Base-by-base conservation (phyloP, 306 rosid genomes). In the Albizia julibrissin region DNA sequence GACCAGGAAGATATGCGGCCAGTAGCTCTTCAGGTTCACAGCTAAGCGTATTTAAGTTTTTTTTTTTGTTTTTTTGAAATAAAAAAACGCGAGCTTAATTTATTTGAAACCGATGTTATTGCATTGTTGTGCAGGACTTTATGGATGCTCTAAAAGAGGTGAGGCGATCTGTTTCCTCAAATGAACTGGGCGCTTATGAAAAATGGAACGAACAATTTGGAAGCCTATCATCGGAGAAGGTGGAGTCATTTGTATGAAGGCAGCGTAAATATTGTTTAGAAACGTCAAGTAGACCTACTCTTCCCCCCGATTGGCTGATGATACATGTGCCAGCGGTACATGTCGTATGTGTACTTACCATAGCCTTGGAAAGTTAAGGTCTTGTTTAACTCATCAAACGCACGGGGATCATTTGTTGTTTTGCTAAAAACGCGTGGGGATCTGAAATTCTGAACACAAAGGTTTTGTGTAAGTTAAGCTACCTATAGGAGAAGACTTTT, bases 161-260 rank as follows among this genome's bases (percentile, higher is more conserved):
- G 79, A 88, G 98, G 88, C 94, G 93, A 72, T 95, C 98, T 69
- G 96, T 93, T 82, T 95, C 97, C 69, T 75, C 86, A 71, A 85
- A 87, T 66, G 97, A 72, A 46, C 76, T 72, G 18, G 76, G 76
- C 26, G 78, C 85, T 47, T 95, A 93, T 46, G 94, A 89, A 6
- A 85, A 89, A 33, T 95, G 99, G 98, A 93, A 95, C 89, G 89
- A 86, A 62, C 91, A 90, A 87, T 91, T 93, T 82, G 94, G 94
- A 84, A 91, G 91, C 88, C 76, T 90, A 75, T 74, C 92, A 42
- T 73, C 84, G 67, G 90, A 89, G 71, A 83, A 47, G 39, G 71
- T 43, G 42, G 15, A 19, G 74, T 40, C 74, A 14, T 61, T 2
- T 64, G 69, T 14, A 29, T 64, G 69, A 29, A 15, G 7, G 52